These are phyloP conservation scores for Dothideomycetes sp. DNA, from an alignment of 2,329 filamentous ascomycete genomes.

Conservation along the genomic window DNA sequence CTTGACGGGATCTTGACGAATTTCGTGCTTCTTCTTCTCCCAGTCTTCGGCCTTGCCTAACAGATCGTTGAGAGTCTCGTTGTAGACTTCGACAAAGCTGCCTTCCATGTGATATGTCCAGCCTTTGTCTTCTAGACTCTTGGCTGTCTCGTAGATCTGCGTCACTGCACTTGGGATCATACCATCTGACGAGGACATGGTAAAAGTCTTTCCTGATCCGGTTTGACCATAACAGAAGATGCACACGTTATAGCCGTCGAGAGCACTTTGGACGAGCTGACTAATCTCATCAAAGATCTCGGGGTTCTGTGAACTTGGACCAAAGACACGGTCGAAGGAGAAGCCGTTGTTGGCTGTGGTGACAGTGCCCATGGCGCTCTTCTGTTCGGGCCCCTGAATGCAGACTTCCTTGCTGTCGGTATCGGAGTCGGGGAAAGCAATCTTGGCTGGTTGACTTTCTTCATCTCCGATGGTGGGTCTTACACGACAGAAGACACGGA, in stretches of 20 bases:
- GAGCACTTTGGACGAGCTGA: slow-evolving; percentile 87
- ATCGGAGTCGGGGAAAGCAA: slow-evolving; percentile 61
- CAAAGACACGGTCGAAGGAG: slow-evolving; percentile 88
- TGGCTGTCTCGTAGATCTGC: slow-evolving; percentile 87
- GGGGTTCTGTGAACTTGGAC: slow-evolving; percentile 64
- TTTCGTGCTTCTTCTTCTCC: slow-evolving; percentile 76
- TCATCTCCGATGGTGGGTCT: slow-evolving; percentile 61
- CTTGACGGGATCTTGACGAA: slow-evolving; percentile 72
- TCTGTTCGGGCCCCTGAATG: slow-evolving; percentile 73
- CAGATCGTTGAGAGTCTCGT: slow-evolving; percentile 90
- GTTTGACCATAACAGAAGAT: slow-evolving; percentile 99
- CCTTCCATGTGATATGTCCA: slow-evolving; percentile 94
- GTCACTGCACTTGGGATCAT: slow-evolving; percentile 92
- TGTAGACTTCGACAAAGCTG: slow-evolving; percentile 95
- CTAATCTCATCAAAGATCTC: slow-evolving; percentile 95
- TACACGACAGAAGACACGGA: slow-evolving; percentile 94
- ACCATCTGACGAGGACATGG: slow-evolving; percentile 83
- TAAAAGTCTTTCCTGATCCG: slow-evolving; percentile 91
- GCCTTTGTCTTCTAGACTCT: slow-evolving; percentile 74
- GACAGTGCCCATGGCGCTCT: slow-evolving; percentile 66
- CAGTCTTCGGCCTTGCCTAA: slow-evolving; percentile 63
- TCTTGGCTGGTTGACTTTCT: slow-evolving; percentile 56
- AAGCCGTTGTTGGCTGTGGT: slow-evolving; percentile 75
- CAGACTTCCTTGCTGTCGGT: slow-evolving; percentile 83
- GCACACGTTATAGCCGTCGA: slow-evolving; percentile 97